phyloP scores from a whole-genome alignment of 73 alveolate species.

The Blepharisma stoltei region DNA sequence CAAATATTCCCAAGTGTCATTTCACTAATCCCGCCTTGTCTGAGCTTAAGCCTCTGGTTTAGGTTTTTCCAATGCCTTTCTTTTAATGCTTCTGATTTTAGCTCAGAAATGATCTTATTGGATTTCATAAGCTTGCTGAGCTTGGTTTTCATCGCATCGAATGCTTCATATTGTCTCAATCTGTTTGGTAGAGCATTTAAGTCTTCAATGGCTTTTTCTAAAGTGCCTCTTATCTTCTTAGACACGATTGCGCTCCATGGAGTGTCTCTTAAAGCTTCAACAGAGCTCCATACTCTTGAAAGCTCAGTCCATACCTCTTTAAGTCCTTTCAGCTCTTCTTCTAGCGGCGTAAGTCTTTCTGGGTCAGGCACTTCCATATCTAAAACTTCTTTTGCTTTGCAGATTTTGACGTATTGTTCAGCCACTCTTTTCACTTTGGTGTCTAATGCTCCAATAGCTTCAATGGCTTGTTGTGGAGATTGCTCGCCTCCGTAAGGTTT shows the following conservation, averaged over 20 bases:
- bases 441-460: constrained; percentile 58
- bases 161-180: constrained; percentile 87
- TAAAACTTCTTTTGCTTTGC: constrained; percentile 93
- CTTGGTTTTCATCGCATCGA: constrained; percentile 89
- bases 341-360: constrained; percentile 68
- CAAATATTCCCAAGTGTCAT: constrained; percentile 67
- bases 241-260: constrained; percentile 91
- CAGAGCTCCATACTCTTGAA: constrained; percentile 28
- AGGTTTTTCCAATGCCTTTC: constrained; percentile 94
- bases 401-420: constrained; percentile 88
- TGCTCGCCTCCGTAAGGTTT: constrained; percentile 86
- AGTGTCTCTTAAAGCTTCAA: constrained; percentile 82
- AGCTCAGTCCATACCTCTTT: constrained; percentile 33
- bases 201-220: constrained; percentile 71
- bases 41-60: constrained; percentile 69
- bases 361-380: constrained; percentile 88
- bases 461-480: constrained; percentile 84
- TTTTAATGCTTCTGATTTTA: constrained; percentile 98
- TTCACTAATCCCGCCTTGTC: constrained; percentile 55
- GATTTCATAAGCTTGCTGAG: constrained; percentile 75
- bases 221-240: constrained; percentile 77
- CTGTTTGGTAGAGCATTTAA: constrained; percentile 43
- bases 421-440: constrained; percentile 43
- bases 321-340: constrained; percentile 40
- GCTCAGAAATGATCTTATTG: constrained; percentile 79